Evolutionary conservation across 2,329 filamentous ascomycete genomes (phyloP), one percentile per base, ranked within the genome.

Genomic region (Albophoma yamanashiensis): DNA sequence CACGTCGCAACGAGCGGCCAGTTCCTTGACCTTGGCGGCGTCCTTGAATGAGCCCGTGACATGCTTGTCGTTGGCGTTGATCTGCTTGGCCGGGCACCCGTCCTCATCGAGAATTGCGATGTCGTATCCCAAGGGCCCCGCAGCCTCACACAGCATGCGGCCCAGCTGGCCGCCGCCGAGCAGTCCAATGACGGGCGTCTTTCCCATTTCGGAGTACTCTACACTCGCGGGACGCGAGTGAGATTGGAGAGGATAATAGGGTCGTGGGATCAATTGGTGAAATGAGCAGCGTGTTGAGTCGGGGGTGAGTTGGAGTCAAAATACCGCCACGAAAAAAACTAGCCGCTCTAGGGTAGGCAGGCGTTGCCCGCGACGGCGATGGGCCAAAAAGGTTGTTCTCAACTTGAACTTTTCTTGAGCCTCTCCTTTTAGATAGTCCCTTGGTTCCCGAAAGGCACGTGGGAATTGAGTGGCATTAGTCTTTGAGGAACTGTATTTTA

Each of bases 141-240:
- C 92, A n/a, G 89, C 87, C 77, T 97, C 91, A 64, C 89, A 88
- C 25, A 97, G 84, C 94, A 97, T 97, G 65, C 91, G 89, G 62
- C 93, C 94, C 47, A 99, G 82, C 76, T 92, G 89, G 68, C 89
- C 89, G 58, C 81, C 81, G 62, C 81, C 81, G 1, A 84, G 72
- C 58, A 84, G 74, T 60, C 81, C 81, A 60, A 84, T 76, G 50
- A 78, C 73, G n/a, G 76, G 74, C 43, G 68, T 64, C 58, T 66
- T 69, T 40, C 64, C 63, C 70, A 72, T 71, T 58, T 36, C 12
- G 15, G 36, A 22, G 36, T 20, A 8, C 20, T 22, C 11, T 55
- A 31, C 31, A 22, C 9, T 8, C 5, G 50, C 31, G 31, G 31
- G 20, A n/a, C 2, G 20, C 20, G 20, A 43, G 40, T n/a, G 40